Conservation (phyloP, 2,329 filamentous ascomycete species). For the Cladosporium sp. region DNA sequence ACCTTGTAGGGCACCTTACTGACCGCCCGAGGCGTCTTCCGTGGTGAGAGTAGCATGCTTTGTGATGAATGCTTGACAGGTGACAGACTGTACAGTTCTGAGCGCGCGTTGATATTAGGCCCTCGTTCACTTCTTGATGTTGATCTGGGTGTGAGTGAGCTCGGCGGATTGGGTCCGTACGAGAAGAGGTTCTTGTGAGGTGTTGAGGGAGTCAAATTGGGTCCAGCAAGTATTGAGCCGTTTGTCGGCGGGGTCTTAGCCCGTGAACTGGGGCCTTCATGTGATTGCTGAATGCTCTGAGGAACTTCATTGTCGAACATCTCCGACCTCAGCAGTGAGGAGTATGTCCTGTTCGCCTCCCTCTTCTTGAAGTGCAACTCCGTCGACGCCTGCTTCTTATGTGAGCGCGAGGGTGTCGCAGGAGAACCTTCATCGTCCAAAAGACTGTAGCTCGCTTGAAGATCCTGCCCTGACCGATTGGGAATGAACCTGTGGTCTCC, state of each 20-base stretch:
- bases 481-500: conserved; percentile 80
- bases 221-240: conserved; percentile 62
- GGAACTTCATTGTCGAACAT: conserved; percentile 89
- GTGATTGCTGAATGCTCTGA: conserved; percentile 64
- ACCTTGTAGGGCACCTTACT: conserved; percentile 98
- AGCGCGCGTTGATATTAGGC: conserved; percentile 81
- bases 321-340: conserved; percentile 79
- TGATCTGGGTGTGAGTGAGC: conserved; percentile 68
- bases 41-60: conserved; percentile 84
- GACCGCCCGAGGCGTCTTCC: conserved; percentile 82
- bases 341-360: conserved; percentile 93
- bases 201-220: conserved; percentile 80
- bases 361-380: conserved; percentile 94
- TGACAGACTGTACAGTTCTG: conserved; percentile 93
- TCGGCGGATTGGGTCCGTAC: conserved; percentile 77
- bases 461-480: conserved; percentile 85
- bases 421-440: conserved; percentile 91
- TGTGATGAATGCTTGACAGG: conserved; percentile 92
- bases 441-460: conserved; percentile 88
- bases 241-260: conserved; percentile 71
- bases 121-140: conserved; percentile 70
- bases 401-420: conserved; percentile 79
- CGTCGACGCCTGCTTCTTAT: conserved; percentile 79
- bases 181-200: conserved; percentile 95
- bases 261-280: conserved; percentile 53